Base-by-base conservation (phyloP, 2,329 filamentous ascomycete genomes). In the Aspergillus piperis region DNA sequence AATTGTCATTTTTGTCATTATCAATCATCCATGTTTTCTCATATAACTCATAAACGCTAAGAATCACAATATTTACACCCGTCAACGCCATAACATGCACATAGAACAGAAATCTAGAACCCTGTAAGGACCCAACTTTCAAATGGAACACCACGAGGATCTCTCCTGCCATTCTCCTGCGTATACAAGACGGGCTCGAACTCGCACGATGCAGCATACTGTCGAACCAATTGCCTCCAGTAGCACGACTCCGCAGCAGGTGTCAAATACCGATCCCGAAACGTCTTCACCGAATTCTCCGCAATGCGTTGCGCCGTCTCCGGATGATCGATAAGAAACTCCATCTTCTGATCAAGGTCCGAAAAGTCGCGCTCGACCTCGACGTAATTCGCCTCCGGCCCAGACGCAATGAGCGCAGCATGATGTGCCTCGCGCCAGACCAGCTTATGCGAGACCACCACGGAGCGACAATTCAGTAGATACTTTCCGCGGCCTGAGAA, bases 181-280 rank as follows among this genome's bases (percentile, higher is more conserved):
- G 65, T 64, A 60, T 75, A 74, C 44, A 77, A 64, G 11, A 75
- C 66, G 2, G 78, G 74, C 67, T 78, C 73, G 61, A 80, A 80
- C 48, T 77, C 78, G 41, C 77, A 77, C 8, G 71, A 71, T 8
- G 70, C 66, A 7, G 70, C 74, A 66, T 77, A 78, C 56, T 66
- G 65, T 27, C 71, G 65, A 27, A 83, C 73, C 60, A 84, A 66
- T 49, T 78, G 74, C 10, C 83, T 75, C 83, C 83, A 85, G 63
- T 85, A 85, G 62, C 83, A 86, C 2, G 80, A 78, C 68, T 85
- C 81, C 1, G 83, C 82, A 3, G 82, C 81, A 1, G 82, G 81
- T 1, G 82, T 84, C 30, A 85, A 71, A 65, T 84, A 85, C 3
- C 80, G 72, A 64, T 85, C 82, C 2, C 82, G 76, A 65, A 84